phyloP scores from a whole-genome alignment of 2,329 filamentous ascomycete species.

The Calonectria ilicicola region DNA sequence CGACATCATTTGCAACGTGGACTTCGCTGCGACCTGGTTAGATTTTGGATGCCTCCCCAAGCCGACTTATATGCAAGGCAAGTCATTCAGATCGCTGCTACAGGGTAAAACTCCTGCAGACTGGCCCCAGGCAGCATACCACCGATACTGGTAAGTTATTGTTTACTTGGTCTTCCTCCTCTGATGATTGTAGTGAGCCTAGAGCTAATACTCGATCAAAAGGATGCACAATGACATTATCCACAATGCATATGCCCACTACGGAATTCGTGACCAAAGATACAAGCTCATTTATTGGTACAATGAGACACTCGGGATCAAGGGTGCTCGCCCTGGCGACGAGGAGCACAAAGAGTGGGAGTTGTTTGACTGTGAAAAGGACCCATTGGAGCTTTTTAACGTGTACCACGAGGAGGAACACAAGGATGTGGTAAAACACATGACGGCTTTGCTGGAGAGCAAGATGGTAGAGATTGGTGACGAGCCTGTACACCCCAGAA shows the following conservation, averaged over 20 bases:
- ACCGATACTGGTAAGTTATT: constrained; percentile 57
- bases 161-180: too few relatives aligned
- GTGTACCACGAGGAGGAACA: constrained; percentile 54
- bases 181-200: too few relatives aligned
- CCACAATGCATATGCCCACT: constrained; percentile 64
- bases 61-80: constrained; percentile 65
- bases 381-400: constrained; percentile 63
- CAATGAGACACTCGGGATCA: constrained; percentile 59
- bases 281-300: constrained; percentile 71
- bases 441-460: constrained; percentile 56
- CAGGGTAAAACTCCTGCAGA: constrained; percentile 51
- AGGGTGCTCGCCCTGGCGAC: constrained; percentile 55
- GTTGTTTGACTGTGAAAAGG: constrained; percentile 63
- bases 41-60: constrained; percentile 55
- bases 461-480: constrained; percentile 68
- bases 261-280: constrained; percentile 62
- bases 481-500: constrained; percentile 48
- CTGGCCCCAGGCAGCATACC: constrained; percentile 66
- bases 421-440: constrained; percentile 49
- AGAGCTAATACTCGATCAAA: too few relatives aligned
- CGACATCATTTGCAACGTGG: constrained; percentile 66
- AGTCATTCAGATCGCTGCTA: constrained; percentile 55
- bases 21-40: constrained; percentile 64
- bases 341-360: constrained; percentile 64
- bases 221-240: constrained; percentile 64